phyloP scores from a whole-genome alignment of 1,139 yeast genomes.

The Groenewaldozyma sp. region DNA sequence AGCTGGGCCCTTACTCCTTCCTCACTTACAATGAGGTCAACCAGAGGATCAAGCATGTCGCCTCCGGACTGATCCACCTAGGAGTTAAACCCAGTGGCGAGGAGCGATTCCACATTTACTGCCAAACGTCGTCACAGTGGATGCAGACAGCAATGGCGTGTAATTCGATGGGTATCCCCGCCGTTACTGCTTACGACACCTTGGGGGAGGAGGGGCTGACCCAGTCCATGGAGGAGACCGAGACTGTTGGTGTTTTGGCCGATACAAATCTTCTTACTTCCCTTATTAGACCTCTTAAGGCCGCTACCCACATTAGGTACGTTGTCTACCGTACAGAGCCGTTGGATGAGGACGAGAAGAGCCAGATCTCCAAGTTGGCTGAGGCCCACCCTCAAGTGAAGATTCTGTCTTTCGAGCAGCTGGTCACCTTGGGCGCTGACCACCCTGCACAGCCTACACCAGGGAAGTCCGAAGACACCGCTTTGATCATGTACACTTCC shows the following conservation, averaged over 20 bases:
- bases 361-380: slow-evolving; percentile 50
- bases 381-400: slow-evolving; percentile 69
- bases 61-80: slow-evolving; percentile 64
- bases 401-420: slow-evolving; percentile 57
- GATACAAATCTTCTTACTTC: slow-evolving; percentile 65
- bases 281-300: slow-evolving; percentile 61
- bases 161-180: slow-evolving; percentile 67
- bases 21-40: slow-evolving; percentile 54
- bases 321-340: slow-evolving; percentile 65
- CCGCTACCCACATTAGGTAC: slow-evolving; percentile 52
- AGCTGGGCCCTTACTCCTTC: slow-evolving; percentile 62
- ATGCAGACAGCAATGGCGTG: slow-evolving; percentile 78
- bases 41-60: slow-evolving; percentile 43
- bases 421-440: slow-evolving; percentile 52
- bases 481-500: slow-evolving; percentile 96
- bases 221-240: slow-evolving; percentile 78
- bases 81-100: slow-evolving; percentile 61
- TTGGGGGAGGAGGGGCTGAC: slow-evolving; percentile 87
- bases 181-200: slow-evolving; percentile 96
- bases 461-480: slow-evolving; percentile 65
- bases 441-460: slow-evolving; percentile 36
- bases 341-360: slow-evolving; percentile 56
- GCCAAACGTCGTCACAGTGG: slow-evolving; percentile 80
- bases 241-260: slow-evolving; percentile 66
- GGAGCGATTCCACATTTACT: slow-evolving; percentile 73